Conservation (phyloP, 441 rosid species). For the Manihot esculenta region DNA sequence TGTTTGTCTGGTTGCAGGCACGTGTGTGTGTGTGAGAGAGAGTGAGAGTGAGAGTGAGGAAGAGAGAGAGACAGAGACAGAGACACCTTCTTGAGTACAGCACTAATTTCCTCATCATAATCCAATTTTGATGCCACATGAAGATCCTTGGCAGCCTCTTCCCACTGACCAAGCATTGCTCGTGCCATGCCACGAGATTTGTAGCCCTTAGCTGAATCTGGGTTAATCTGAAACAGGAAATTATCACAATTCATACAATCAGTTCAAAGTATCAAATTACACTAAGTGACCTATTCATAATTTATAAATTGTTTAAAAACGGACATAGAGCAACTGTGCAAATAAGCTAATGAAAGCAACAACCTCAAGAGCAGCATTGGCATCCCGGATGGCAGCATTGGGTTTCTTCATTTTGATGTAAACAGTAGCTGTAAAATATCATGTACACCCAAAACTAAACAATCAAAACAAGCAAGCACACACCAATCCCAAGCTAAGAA, state of each 20-base stretch:
- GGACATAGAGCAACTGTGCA: background rate
- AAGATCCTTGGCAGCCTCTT: conserved; percentile 87
- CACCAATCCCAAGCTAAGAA: background rate
- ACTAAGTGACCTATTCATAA: background rate
- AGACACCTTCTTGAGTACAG: conserved; percentile 77
- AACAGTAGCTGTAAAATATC: conserved; percentile 68
- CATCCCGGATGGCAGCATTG: conserved; percentile 91
- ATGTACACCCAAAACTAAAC: background rate
- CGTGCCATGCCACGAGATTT: conserved; percentile 87
- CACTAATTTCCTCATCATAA: conserved; percentile 83
- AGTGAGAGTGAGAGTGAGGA: too few species aligned
- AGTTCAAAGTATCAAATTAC: background rate
- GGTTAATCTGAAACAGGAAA: conserved; percentile 62
- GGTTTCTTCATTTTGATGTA: conserved; percentile 96
- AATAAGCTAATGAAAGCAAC: background rate
- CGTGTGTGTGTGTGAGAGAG: too few species aligned
- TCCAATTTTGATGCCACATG: conserved; percentile 84
- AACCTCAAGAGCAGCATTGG: conserved; percentile 92
- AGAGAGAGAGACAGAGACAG: too few species aligned
- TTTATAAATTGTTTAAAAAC: too few species aligned
- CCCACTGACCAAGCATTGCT: conserved; percentile 94
- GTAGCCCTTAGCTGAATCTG: conserved; percentile 97
- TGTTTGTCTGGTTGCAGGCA: background rate
- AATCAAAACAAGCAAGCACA: background rate
- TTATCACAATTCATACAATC: background rate